Base-by-base conservation (phyloP, 805 yeast genomes). In the Schwanniomyces occidentalis region DNA sequence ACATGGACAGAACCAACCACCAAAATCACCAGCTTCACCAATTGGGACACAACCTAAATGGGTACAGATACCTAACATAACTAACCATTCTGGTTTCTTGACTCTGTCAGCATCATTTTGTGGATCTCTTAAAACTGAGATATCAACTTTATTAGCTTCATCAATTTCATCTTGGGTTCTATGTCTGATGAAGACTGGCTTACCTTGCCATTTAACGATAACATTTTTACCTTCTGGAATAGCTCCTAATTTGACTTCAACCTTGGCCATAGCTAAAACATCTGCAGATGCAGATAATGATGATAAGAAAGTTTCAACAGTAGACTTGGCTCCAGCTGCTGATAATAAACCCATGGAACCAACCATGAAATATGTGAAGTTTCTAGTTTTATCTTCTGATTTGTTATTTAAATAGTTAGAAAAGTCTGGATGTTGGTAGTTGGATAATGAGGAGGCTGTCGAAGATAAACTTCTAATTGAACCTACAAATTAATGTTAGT, bases 1-100 rank as follows among this genome's bases (percentile, higher is more conserved):
- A 77, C 99, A 93, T 50, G 99, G 99, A 73, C 99, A 93, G 91
- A 93, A 93, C 99, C 99, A 93, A 66, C 99, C 99, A 66, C 97
- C 98, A 56, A 79, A 93, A 71, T 93, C 99, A 73, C 99, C 99
- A 51, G 97, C 83, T 75, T 93, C 98, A 65, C 99, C 99, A 60
- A 93, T 93, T 52, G 99, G 99, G 45, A 93, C 99, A 84, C 99
- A 93, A 69, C 99, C 99, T 77, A 93, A 82, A 69, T 93, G 99
- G 51, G 99, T 93, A 78, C 99, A 93, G 67, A 93, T 91, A 74
- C 99, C 99, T 73, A 93, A 70, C 99, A 93, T 93, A 66, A 93
- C 78, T 63, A 93, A 80, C 99, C 99, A 93, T 73, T 91, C 93
- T 51, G 99, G 98, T 68, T 84, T 85, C 73, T 87, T 75, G 49